These are phyloP conservation scores for Stephanodiscus triporus DNA, from an alignment of 108 stramenopile genomes.

Conservation along the genomic window DNA sequence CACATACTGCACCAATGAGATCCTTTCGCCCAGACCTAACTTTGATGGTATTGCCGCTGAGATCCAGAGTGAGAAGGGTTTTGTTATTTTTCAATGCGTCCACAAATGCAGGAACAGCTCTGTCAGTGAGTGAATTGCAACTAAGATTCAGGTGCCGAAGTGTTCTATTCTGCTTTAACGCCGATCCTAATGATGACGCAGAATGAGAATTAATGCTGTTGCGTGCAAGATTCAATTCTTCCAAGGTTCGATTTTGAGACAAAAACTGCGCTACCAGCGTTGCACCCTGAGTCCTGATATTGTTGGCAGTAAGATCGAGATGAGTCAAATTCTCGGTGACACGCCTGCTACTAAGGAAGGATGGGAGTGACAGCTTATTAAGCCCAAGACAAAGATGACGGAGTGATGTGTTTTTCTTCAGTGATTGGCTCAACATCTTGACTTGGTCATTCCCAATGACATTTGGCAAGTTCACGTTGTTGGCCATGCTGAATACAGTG, in stretches of 20 bases:
- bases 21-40: neutral
- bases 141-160: slow-evolving; percentile 22
- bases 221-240: neutral
- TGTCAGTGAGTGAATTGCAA: slow-evolving; percentile 3
- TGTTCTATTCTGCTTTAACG: slow-evolving; percentile 12
- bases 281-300: slow-evolving; percentile 3
- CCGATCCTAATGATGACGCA: neutral
- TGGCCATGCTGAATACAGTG: slow-evolving; percentile 10
- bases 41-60: slow-evolving; percentile 5
- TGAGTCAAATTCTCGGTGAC: slow-evolving; percentile 13
- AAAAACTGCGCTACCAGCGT: slow-evolving; percentile 3
- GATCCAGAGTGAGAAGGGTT: slow-evolving; percentile 12
- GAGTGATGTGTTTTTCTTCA: slow-evolving; percentile 13
- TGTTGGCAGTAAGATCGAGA: slow-evolving; percentile 14
- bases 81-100: slow-evolving; percentile 25
- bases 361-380: neutral
- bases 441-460: neutral
- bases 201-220: neutral
- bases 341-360: neutral
- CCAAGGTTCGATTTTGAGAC: neutral
- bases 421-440: neutral
- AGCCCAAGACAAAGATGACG: neutral
- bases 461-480: neutral
- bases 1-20: neutral
- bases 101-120: neutral